Base-by-base conservation (phyloP, 2,329 filamentous ascomycete genomes). In the Exophiala dermatitidis region DNA sequence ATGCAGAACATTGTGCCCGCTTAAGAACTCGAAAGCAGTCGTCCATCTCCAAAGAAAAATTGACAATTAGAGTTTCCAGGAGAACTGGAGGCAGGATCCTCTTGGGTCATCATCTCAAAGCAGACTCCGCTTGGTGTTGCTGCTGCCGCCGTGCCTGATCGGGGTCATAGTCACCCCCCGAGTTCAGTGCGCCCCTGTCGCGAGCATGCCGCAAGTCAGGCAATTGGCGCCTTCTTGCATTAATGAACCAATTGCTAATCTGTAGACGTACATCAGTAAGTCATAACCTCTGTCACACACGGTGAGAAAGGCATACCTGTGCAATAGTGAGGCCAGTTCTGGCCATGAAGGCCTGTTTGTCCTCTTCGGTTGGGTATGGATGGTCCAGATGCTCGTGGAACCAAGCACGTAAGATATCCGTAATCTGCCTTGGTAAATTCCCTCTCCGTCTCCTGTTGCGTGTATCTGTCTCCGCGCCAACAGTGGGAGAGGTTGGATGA, bases 371-470 rank as follows among this genome's bases (percentile, higher is more conserved):
- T 1, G 89, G 89, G 66, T 95, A 95, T 0, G 89, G 88, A 65
- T 93, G 88, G 56, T 83, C 76, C 5, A 90, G 70, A 68, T 93
- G 86, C n/a, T 77, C 77, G 48, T 83, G 71, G 60, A 94, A 90
- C 90, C 90, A 95, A 0, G 80, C 75, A 50, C 86, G 81, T 38
- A 95, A 75, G 60, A 87, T 84, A 66, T 90, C 86, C 0, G 89
- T 95, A 0, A 88, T 88, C 50, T 90, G 86, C 66, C 94, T 94
- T n/a, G 90, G 90, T 2, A 95, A 75, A 65, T 95, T 95, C 1
- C 90, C 90, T 37, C 90, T 79, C 48, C 89, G 77, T 67, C 76
- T 74, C 63, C 78, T 78, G 34, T 67, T 70, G 9, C 46, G 34
- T 4, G 40, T 46, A 19, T 53, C 55, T 32, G 48, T 46, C 29